Evolutionary conservation across 371 early-diverging fungal genomes (phyloP), one percentile per base, ranked within the genome.

Genomic region (Saksenaea oblongispora): DNA sequence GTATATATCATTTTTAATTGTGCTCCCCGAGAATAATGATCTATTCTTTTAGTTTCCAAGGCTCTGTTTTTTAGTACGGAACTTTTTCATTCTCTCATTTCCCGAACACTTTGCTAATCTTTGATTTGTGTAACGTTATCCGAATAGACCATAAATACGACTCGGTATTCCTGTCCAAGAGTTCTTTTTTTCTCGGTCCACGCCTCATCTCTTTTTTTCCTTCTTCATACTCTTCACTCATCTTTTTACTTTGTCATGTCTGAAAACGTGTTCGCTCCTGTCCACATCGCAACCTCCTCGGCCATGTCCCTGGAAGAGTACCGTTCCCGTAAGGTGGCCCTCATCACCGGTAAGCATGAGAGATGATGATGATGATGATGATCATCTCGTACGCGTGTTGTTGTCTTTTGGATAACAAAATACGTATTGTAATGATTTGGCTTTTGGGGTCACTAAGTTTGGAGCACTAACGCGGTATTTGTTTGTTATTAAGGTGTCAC

Each of bases 401-500:
- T 14, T 34, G 35, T 53, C 15, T 55, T 44, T 10, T 84, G 37
- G 85, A 85, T 28, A 77, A 84, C 54, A 76, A 85, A 56, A 83
- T 85, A 18, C 84, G 83, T 84, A 76, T 31, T 58, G 18, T 51
- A 8, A 24, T 17, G 36, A 54, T 8, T 37, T 14, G n/a, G 34
- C 3, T 18, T 18, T 26, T 22, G n/a, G 3, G n/a, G 22, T 47
- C 15, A 11, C 2, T 47, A 22, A 22, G 10, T 9, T 5, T 22
- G 13, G 36, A 18, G 4, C 1, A 39, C 18, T 22, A 28, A 34
- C 24, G 13, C 22, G 2, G 5, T 35, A 18, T 14, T 31, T 15
- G 47, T 41, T 17, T 26, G 10, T 13, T 42, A 87, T n/a, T n/a
- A n/a, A n/a, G 91, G 91, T 72, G 89, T 92, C 64, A 92, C 90